A percentile compares a stretch with the other conserved stretches of the same genome.
These are phyloP conservation scores for Solanum hybrid DNA, from an alignment of 305 asterid species.

Conservation along the genomic window DNA sequence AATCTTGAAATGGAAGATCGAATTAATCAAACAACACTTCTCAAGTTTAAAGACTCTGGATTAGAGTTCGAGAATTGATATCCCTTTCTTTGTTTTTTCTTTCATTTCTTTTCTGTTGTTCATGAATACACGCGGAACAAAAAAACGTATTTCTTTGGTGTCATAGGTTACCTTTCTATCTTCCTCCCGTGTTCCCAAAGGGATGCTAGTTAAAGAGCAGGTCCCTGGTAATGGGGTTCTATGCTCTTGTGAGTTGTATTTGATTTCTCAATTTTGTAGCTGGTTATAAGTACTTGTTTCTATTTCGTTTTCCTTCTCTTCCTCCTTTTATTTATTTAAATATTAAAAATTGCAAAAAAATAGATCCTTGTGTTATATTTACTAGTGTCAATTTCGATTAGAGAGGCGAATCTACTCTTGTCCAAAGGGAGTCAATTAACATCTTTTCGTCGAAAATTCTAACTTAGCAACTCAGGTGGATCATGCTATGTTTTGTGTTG, in stretches of 20 bases:
- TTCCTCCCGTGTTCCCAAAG: not conserved
- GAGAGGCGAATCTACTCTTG: not conserved
- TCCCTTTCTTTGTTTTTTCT: not conserved
- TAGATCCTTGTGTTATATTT: not conserved
- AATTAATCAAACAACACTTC: conserved; percentile 17
- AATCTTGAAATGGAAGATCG: conserved; percentile 14
- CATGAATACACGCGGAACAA: not conserved
- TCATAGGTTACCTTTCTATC: not conserved
- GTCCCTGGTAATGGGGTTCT: not conserved
- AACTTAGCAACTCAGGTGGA: not conserved
- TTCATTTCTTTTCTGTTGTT: not conserved
- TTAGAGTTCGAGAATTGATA: conserved; percentile 5
- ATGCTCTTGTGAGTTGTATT: not conserved
- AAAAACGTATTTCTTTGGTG: not conserved
- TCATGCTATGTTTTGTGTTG: not conserved
- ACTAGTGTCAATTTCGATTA: not conserved
- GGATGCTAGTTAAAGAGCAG: not conserved
- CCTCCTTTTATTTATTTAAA: not conserved
- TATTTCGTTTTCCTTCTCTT: not conserved
- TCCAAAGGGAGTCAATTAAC: not conserved
- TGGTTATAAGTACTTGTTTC: not conserved
- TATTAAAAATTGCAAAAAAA: not conserved
- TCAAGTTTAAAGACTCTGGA: conserved; percentile 10
- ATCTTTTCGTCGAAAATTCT: not conserved
- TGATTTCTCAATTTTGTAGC: not conserved